Evolutionary conservation across 352 stramenopile species (phyloP).

Genomic region (Pythium graminicola): DNA sequence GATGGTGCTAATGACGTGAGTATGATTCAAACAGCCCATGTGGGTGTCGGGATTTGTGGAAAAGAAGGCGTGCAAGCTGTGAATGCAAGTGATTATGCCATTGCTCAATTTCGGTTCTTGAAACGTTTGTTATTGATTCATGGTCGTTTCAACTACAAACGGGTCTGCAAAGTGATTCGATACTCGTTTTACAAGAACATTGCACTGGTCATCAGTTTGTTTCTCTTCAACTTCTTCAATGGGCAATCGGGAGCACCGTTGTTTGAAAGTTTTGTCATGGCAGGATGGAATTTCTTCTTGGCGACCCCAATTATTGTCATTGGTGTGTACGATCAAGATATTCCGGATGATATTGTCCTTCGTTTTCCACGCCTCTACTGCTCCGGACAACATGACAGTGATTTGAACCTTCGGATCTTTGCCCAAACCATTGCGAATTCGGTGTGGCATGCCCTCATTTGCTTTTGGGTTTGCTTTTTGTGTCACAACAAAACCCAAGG

Average conservation of each 20-base stretch:
- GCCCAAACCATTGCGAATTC: constrained; percentile 45
- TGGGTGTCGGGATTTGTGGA: constrained; percentile 90
- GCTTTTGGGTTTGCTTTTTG: constrained; percentile 45
- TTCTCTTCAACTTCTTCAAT: constrained; percentile 90
- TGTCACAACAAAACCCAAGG: constrained; percentile 31
- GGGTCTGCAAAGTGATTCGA: constrained; percentile 90
- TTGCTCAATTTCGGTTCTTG: constrained; percentile 93
- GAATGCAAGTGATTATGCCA: constrained; percentile 91
- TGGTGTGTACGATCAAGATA: constrained; percentile 67
- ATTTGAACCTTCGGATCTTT: constrained; percentile 59
- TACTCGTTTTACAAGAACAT: constrained; percentile 99
- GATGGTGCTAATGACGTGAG: constrained; percentile 95
- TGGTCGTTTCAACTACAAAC: constrained; percentile 95
- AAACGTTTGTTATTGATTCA: constrained; percentile 90
- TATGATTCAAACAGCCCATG: constrained; percentile 92
- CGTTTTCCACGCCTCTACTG: constrained; percentile 52
- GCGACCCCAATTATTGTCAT: constrained; percentile 86
- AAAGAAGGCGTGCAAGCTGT: constrained; percentile 91
- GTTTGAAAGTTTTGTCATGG: constrained; percentile 78
- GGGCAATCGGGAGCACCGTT: constrained; percentile 83
- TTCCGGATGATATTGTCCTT: constrained; percentile 39
- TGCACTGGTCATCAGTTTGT: constrained; percentile 89
- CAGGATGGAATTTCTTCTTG: constrained; percentile 84
- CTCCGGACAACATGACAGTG: constrained; percentile 38
- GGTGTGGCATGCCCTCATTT: constrained; percentile 44